A percentile compares a stretch with the other conserved stretches of the same genome.
Conservation (phyloP, 805 yeast species). For the Myxozyma monticola region DNA sequence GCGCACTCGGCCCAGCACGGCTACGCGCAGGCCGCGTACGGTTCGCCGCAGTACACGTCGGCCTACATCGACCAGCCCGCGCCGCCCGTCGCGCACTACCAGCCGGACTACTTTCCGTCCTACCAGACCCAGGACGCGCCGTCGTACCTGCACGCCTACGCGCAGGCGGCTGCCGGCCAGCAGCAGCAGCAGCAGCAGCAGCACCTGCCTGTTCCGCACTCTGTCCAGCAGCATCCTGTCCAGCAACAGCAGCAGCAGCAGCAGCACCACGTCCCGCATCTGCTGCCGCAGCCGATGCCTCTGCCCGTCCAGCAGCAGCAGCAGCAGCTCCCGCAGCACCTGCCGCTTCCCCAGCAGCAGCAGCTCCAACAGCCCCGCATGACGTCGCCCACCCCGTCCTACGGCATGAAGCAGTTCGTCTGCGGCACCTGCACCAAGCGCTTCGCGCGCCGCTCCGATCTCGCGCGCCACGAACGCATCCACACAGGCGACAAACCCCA, state of each 20-base stretch:
- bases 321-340: constrained; percentile 2
- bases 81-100: neutral
- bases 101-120: constrained; percentile 7
- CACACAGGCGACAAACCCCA: constrained; percentile 50
- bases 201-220: neutral
- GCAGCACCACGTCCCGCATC: constrained; percentile 3
- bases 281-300: constrained; percentile 6
- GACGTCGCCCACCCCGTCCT: constrained; percentile 1
- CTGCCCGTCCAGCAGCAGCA: constrained; percentile 4
- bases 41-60: constrained; percentile 16
- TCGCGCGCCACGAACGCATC: constrained; percentile 74
- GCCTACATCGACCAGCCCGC: constrained; percentile 12
- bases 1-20: too few species aligned
- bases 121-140: constrained; percentile 3
- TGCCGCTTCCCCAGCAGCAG: neutral
- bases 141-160: constrained; percentile 15
- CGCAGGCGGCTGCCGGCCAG: constrained; percentile 23
- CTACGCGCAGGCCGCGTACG: constrained; percentile 23
- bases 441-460: constrained; percentile 76
- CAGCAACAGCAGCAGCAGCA: constrained; percentile 1
- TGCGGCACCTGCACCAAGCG: constrained; percentile 57
- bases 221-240: neutral
- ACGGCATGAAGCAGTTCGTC: constrained; percentile 33
- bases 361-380: constrained; percentile 3
- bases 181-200: constrained; percentile 5